A percentile compares a stretch with the other conserved stretches of the same genome.
These are phyloP conservation scores for Gossypium ekmanianum DNA, from an alignment of 345 rosid species.

Conservation along the genomic window DNA sequence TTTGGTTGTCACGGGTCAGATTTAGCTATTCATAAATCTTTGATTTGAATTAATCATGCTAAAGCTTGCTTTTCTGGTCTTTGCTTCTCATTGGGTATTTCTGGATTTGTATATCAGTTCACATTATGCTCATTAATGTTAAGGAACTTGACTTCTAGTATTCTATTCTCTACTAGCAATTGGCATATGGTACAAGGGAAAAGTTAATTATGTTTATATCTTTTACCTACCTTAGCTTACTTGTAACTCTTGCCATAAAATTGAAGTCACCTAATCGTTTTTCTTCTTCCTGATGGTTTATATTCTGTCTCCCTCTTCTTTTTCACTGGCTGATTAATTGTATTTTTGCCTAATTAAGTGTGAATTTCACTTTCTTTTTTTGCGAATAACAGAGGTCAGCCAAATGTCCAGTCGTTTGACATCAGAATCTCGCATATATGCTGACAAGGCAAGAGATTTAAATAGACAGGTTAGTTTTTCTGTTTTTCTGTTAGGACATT, in stretches of 20 bases:
- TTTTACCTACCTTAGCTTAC: not conserved
- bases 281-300: not conserved
- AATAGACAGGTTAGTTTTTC: constrained; percentile 73
- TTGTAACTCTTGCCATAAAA: not conserved
- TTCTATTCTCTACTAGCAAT: not conserved
- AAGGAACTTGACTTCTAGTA: not conserved
- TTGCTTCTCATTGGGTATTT: constrained; percentile 2
- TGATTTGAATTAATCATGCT: not conserved
- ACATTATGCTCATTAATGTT: not conserved
- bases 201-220: not conserved
- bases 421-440: constrained; percentile 91
- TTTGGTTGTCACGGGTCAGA: not conserved
- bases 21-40: not conserved
- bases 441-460: constrained; percentile 96
- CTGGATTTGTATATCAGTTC: not conserved
- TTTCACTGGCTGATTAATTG: not conserved
- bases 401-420: constrained; percentile 97
- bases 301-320: not conserved
- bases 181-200: not conserved
- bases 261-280: not conserved
- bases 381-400: constrained; percentile 69
- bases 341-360: constrained; percentile 7
- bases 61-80: not conserved
- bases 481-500: not conserved
- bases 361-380: constrained; percentile 14